Conservation (phyloP, 2,329 filamentous ascomycete genomes). For the Arthroderma sp. region DNA sequence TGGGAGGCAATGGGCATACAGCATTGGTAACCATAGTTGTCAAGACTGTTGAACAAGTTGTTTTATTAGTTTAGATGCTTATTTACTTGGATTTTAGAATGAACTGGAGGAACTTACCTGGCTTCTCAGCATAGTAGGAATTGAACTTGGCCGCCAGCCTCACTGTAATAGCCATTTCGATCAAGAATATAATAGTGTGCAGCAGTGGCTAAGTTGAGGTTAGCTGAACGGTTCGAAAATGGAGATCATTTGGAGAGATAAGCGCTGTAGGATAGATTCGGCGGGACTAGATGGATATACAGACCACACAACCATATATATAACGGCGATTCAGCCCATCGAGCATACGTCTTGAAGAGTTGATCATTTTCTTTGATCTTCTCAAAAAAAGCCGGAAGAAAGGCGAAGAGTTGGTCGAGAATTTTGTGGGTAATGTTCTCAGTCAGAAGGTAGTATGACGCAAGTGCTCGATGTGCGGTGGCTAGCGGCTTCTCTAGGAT, state of each 20-base stretch:
- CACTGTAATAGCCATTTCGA: conserved; percentile 78
- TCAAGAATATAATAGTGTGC: conserved; percentile 68
- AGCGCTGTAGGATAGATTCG: not conserved
- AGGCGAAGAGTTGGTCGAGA: too few species aligned
- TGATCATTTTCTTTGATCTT: conserved; percentile 22
- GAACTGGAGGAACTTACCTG: conserved; percentile 42
- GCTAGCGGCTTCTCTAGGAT: too few species aligned
- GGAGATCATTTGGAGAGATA: conserved; percentile 1
- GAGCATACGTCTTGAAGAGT: conserved; percentile 27
- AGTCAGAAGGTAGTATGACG: too few species aligned
- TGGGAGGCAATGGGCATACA: conserved; percentile 35
- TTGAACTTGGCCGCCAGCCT: conserved; percentile 81
- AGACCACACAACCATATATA: conserved; percentile 33
- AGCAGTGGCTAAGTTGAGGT: conserved; percentile 57
- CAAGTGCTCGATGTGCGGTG: too few species aligned
- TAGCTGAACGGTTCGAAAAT: not conserved
- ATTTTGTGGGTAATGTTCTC: too few species aligned
- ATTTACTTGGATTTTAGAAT: not conserved
- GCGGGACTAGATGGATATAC: conserved; percentile 10
- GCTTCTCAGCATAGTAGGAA: conserved; percentile 80
- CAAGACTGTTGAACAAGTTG: conserved; percentile 46
- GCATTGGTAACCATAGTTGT: conserved; percentile 99
- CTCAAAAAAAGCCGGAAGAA: too few species aligned
- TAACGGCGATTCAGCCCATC: conserved; percentile 35
- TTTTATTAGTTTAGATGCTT: conserved; percentile 11